A percentile compares a stretch with the other conserved stretches of the same genome.
Conservation (phyloP, 2,329 filamentous ascomycete species). For the Xylariaceae sp. region DNA sequence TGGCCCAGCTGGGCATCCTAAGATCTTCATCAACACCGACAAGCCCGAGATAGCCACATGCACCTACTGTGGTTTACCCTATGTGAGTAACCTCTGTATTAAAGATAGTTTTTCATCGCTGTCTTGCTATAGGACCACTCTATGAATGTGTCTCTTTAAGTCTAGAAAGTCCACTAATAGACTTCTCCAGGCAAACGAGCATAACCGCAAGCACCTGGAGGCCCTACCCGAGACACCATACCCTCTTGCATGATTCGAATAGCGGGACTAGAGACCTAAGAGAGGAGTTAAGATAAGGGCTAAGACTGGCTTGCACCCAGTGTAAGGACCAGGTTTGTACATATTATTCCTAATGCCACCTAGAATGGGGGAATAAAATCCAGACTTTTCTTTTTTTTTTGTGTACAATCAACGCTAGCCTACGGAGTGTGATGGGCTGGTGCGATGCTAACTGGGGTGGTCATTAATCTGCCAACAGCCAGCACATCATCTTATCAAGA, state of each 20-base stretch:
- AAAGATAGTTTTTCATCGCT: too few species aligned
- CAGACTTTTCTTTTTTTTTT: not conserved
- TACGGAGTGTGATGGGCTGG: too few species aligned
- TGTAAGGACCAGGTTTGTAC: conserved; percentile 23
- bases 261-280: not conserved
- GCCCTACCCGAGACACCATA: conserved; percentile 77
- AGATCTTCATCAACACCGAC: conserved; percentile 96
- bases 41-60: conserved; percentile 91
- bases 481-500: too few species aligned
- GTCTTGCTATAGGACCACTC: too few species aligned
- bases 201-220: conserved; percentile 80
- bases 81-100: too few species aligned
- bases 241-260: conserved; percentile 57
- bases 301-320: too few species aligned
- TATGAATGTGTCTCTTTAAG: not conserved
- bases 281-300: too few species aligned
- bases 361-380: conserved; percentile 17
- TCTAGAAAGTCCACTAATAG: conserved; percentile 21
- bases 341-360: conserved; percentile 23
- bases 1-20: conserved; percentile 83
- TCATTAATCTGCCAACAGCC: too few species aligned
- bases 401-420: not conserved
- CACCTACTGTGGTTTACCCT: conserved; percentile 91
- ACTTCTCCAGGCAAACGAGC: conserved; percentile 73
- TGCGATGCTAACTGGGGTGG: too few species aligned